Evolutionary conservation across 768 basidiomycete species (phyloP), one percentile per base, ranked within the genome.

Genomic region (Hydnomerulius pinastri): DNA sequence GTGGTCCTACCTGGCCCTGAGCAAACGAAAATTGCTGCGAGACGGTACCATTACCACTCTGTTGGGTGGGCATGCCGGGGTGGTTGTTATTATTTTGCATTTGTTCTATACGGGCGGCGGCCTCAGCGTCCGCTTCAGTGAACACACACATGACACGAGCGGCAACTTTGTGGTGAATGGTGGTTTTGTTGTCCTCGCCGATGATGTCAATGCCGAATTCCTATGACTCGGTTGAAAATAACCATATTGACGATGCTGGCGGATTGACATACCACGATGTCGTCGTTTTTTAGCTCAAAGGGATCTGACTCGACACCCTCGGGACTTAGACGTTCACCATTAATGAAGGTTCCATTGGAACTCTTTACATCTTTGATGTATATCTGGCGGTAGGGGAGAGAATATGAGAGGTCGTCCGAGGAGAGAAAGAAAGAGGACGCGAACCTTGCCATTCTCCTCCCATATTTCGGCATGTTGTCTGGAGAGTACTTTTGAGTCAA

Each of bases 131-230:
- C 51, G 92, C 90, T 35, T 92, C 86, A 0, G 78, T 82, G 58
- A 96, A 86, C 4, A 98, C 82, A 60, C 95, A 94, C 46, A 91
- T 80, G 29, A 94, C 93, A 24, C 92, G 89, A 4, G 96, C 94
- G 9, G 97, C 93, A 46, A 98, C 97, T 70, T 99, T 98, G 74
- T 98, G 95, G 71, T 99, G 97, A 42, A 98, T 86, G 50, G 98
- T 94, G 2, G 92, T 95, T 71, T 91, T 91, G 77, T 95, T 97
- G 76, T 99, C 97, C 63, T 99, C 97, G 55, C 92, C 90, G 46
- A 97, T 91, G 55, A 99, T 99, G 73, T 98, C 97, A 62, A 98
- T 99, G 49, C 97, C 97, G 67, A 97, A 98, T 86, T 98, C 95
- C 94, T 96, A 49, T 5, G 32, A 47, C 27, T 27, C 7, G 48